phyloP scores from a whole-genome alignment of 306 rosid genomes.

The Acmispon strigosus region DNA sequence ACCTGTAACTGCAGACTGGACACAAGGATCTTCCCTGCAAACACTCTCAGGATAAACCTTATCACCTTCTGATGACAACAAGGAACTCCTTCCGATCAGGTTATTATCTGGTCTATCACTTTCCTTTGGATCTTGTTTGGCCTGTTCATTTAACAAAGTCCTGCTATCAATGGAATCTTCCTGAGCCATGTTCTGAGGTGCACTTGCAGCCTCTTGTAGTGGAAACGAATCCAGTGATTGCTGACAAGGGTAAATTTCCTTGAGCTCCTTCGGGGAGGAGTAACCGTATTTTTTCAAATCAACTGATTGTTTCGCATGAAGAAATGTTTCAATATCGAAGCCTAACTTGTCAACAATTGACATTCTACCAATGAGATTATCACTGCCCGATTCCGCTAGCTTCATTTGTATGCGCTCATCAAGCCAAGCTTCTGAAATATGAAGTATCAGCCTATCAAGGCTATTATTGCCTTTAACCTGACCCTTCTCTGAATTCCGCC shows the following conservation, averaged over 20 bases:
- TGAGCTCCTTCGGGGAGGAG: constrained; percentile 38
- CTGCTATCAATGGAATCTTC: constrained; percentile 32
- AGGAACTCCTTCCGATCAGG: constrained; percentile 29
- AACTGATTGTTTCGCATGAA: constrained; percentile 46
- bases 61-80: constrained; percentile 29
- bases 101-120: constrained; percentile 22
- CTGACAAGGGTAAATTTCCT: constrained; percentile 38
- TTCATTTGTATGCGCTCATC: constrained; percentile 79
- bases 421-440: constrained; percentile 86
- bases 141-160: constrained; percentile 13
- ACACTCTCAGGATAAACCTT: constrained; percentile 32
- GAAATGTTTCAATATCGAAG: constrained; percentile 74
- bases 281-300: constrained; percentile 29
- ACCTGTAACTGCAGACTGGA: constrained; percentile 26
- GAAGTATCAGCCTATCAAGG: constrained; percentile 52
- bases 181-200: constrained; percentile 43
- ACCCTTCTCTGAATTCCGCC: constrained; percentile 39
- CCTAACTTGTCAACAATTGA: constrained; percentile 69
- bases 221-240: constrained; percentile 57
- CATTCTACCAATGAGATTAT: constrained; percentile 28
- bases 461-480: constrained; percentile 22
- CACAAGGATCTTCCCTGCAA: constrained; percentile 33
- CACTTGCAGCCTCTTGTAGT: constrained; percentile 39
- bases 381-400: constrained; percentile 23
- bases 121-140: constrained; percentile 22